Evolutionary conservation across 1,284 basidiomycete genomes (phyloP), one percentile per base, ranked within the genome.

Genomic region (Leccinum solheimii): DNA sequence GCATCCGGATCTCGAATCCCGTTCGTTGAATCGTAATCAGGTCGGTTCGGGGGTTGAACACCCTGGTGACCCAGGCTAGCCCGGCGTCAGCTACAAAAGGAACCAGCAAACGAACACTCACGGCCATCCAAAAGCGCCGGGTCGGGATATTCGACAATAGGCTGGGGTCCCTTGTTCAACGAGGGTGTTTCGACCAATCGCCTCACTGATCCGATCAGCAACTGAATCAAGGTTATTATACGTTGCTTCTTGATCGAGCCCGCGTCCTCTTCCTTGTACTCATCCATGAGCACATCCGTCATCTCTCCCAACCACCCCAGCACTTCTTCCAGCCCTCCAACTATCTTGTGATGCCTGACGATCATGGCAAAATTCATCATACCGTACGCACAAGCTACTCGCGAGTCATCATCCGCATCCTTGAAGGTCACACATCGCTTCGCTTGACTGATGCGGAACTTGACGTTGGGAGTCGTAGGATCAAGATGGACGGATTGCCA

Each of bases 401-500:
- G 86, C 0, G 90, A 90, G n/a, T 83, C 80, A 26, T 82, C 77
- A 68, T 94, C 90, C 0, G 89, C 89, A 16, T 82, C 76, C 23
- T 79, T 77, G 73, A 97, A 96, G 54, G 80, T 79, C 53, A 95
- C 80, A 60, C 90, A 92, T 32, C 80, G 81, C 38, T 82, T 85
- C 11, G 88, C 88, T 62, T 85, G 85, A 10, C 79, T 73, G 30
- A 94, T 72, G 13, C 86, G 83, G 55, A 81, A 79, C 5, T 80
- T 77, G 60, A 86, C 79, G 19, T 83, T 80, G 1, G 79, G 66
- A 3, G 79, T 71, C 0, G 80, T 78, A 0, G 88, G 85, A 54
- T 91, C 87, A 43, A 97, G 83, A 67, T 90, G 84, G 55, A 94
- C 83, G 6, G 87, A 94, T 81, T 19, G 91, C 86, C 66, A 93